Percentiles rank a stretch among this genome's conserved stretches.
phyloP scores from a whole-genome alignment of 768 basidiomycete genomes.

The Lyophyllum atratum region DNA sequence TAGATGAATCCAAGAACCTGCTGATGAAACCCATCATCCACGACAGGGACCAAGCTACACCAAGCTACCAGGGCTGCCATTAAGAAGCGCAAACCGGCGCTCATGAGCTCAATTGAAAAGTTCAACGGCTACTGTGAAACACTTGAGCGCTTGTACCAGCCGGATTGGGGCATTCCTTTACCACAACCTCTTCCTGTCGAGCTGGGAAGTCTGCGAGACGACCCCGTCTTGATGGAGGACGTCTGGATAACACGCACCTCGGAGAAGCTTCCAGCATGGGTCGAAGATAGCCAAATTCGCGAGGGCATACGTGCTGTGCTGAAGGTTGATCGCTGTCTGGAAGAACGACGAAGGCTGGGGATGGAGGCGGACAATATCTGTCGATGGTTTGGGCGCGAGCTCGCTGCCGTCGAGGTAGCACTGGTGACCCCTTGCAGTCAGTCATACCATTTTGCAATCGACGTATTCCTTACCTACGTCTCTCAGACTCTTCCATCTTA shows the following conservation, averaged over 20 bases:
- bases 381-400: constrained; percentile 32
- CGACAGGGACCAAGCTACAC: constrained; percentile 33
- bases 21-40: not conserved
- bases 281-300: constrained; percentile 25
- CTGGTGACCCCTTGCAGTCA: no score
- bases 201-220: constrained; percentile 24
- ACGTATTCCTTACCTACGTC: no score
- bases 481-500: no score
- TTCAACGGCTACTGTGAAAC: constrained; percentile 27
- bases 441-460: no score
- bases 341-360: constrained; percentile 18
- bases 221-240: constrained; percentile 33
- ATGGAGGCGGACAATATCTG: constrained; percentile 33
- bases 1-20: not conserved
- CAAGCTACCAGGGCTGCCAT: constrained; percentile 34
- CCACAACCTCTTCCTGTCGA: constrained; percentile 32
- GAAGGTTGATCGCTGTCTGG: constrained; percentile 13
- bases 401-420: no score
- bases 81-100: constrained; percentile 27
- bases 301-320: constrained; percentile 21
- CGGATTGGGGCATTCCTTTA: constrained; percentile 31
- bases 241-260: constrained; percentile 30
- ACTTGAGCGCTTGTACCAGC: constrained; percentile 22
- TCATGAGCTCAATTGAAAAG: constrained; percentile 29
- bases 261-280: constrained; percentile 27